These are phyloP conservation scores for Isatis lusitanica DNA, from an alignment of 441 rosid genomes.

Conservation along the genomic window DNA sequence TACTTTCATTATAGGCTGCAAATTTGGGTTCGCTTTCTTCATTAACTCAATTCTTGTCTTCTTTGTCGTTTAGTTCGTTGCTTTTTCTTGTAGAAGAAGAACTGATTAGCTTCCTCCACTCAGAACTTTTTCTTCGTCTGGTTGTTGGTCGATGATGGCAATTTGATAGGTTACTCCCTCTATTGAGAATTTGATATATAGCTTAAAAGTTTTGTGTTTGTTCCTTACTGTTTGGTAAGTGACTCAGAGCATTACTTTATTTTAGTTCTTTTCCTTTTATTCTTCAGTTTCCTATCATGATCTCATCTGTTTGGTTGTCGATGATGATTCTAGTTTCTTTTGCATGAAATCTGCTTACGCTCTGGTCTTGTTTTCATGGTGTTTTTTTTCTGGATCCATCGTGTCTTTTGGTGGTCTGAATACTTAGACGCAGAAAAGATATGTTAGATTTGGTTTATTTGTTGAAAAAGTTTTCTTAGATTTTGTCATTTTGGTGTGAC, in stretches of 20 bases:
- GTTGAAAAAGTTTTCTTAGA: background rate
- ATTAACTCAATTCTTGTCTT: background rate
- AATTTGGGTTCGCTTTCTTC: background rate
- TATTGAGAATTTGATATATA: background rate
- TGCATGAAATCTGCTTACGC: background rate
- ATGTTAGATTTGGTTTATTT: background rate
- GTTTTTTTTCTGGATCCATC: background rate
- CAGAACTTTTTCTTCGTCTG: background rate
- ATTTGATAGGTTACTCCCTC: background rate
- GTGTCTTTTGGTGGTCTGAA: background rate
- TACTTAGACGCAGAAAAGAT: background rate
- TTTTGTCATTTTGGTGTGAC: background rate
- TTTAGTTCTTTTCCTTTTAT: background rate
- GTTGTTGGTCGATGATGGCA: slow-evolving; percentile 2
- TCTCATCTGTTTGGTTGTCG: background rate
- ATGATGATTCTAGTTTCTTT: background rate
- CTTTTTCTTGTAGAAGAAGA: background rate
- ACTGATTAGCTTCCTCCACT: background rate
- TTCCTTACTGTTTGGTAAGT: background rate
- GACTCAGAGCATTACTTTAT: background rate
- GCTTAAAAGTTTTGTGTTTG: background rate
- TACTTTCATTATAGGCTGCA: background rate
- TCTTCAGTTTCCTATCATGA: background rate
- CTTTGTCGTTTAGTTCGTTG: background rate
- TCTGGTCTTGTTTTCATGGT: background rate